These are phyloP conservation scores for Pyrenophora teres DNA, from an alignment of 2,329 filamentous ascomycete genomes.

Conservation along the genomic window DNA sequence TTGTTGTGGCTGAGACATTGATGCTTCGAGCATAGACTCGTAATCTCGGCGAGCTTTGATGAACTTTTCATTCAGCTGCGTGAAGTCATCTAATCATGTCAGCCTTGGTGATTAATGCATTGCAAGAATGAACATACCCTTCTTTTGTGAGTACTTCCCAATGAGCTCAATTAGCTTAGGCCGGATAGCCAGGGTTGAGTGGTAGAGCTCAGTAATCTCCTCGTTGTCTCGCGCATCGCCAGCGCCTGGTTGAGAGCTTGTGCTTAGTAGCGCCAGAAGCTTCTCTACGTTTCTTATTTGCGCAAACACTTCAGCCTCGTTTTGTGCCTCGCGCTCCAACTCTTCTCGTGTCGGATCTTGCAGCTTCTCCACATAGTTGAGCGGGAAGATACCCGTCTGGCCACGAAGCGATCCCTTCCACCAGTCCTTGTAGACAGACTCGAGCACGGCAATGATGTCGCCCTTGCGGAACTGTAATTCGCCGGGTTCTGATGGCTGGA, in stretches of 20 bases:
- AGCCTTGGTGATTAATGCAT: slow-evolving; percentile 1
- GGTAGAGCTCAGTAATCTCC: slow-evolving; percentile 89
- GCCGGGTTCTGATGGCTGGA: slow-evolving; percentile 88
- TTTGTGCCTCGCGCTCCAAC: slow-evolving; percentile 91
- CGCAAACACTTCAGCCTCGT: slow-evolving; percentile 81
- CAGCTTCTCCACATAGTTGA: slow-evolving; percentile 98
- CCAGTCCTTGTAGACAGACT: slow-evolving; percentile 99
- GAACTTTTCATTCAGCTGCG: slow-evolving; percentile 98
- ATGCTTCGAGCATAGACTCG: slow-evolving; percentile 91
- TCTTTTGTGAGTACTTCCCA: slow-evolving; percentile 99
- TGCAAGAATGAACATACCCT: slow-evolving; percentile 62
- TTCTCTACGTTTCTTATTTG: slow-evolving; percentile 80
- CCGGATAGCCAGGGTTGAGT: slow-evolving; percentile 89
- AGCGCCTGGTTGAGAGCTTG: slow-evolving; percentile 59
- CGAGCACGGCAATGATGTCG: slow-evolving; percentile 94
- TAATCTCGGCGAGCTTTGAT: slow-evolving; percentile 98
- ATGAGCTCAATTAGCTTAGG: slow-evolving; percentile 98
- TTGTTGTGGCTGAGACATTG: slow-evolving; percentile 91
- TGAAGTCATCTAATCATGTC: slow-evolving; percentile 79
- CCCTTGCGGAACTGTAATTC: slow-evolving; percentile 96
- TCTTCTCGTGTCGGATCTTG: slow-evolving; percentile 94
- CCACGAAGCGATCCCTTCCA: slow-evolving; percentile 96
- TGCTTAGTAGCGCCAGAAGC: slow-evolving; percentile 86
- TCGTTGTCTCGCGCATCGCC: slow-evolving; percentile 87
- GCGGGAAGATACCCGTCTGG: slow-evolving; percentile 94